These are phyloP conservation scores for Tardiomyces blankii DNA, from an alignment of 1,139 yeast genomes.

Conservation along the genomic window DNA sequence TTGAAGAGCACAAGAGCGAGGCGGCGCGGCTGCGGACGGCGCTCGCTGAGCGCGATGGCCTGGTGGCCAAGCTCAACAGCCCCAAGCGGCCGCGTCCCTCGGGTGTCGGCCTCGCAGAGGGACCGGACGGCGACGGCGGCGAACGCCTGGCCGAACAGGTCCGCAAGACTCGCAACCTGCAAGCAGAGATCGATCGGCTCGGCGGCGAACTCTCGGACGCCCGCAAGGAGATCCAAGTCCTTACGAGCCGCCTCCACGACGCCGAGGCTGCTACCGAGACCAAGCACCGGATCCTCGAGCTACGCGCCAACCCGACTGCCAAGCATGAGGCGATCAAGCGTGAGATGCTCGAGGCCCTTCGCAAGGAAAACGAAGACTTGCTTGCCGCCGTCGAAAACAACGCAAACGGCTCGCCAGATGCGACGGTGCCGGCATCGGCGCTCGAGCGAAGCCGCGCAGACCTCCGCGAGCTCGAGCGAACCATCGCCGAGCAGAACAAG, in stretches of 20 bases:
- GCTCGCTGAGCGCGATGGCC: background rate
- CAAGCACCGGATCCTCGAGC: constrained; percentile 45
- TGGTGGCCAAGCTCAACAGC: background rate
- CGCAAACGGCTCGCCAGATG: constrained; percentile 11
- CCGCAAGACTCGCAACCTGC: background rate
- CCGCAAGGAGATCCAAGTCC: constrained; percentile 19
- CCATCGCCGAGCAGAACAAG: constrained; percentile 45
- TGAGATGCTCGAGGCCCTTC: constrained; percentile 39
- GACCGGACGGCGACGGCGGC: background rate
- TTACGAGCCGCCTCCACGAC: constrained; percentile 29
- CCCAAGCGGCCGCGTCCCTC: background rate
- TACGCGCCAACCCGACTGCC: constrained; percentile 57
- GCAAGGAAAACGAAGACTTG: constrained; percentile 53
- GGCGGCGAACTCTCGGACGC: background rate
- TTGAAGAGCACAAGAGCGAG: background rate
- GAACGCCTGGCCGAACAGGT: background rate
- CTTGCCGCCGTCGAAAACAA: constrained; percentile 14
- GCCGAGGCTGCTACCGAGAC: constrained; percentile 30
- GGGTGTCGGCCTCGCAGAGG: background rate
- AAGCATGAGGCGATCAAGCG: constrained; percentile 55
- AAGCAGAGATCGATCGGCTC: constrained; percentile 13
- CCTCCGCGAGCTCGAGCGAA: constrained; percentile 35
- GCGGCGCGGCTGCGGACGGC: background rate
- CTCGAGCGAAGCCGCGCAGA: constrained; percentile 57
- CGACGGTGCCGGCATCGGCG: constrained; percentile 46